Conservation (phyloP, 1,139 yeast genomes). For the Yamadazyma trypodendri region DNA sequence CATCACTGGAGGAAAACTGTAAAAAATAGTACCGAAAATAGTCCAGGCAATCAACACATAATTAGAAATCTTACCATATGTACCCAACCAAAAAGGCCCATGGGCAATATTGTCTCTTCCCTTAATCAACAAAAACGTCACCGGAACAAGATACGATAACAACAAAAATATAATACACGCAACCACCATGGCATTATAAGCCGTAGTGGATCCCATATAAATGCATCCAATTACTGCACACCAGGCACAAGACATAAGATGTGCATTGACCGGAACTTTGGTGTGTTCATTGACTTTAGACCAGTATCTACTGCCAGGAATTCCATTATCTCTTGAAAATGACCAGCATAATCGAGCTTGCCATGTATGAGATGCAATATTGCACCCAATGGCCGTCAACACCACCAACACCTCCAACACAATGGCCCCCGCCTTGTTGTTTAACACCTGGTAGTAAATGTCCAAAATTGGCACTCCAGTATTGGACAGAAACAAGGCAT, state of each 20-base stretch:
- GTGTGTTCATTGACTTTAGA: conserved; percentile 27
- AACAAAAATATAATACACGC: conserved; percentile 39
- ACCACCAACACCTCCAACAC: conserved; percentile 57
- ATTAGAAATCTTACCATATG: conserved; percentile 20
- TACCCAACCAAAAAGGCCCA: conserved; percentile 53
- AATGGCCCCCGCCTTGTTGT: conserved; percentile 56
- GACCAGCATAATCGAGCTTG: conserved; percentile 78
- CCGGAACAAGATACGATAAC: conserved; percentile 36
- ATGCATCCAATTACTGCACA: conserved; percentile 39
- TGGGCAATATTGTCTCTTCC: conserved; percentile 37
- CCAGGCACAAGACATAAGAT: conserved; percentile 35
- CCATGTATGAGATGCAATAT: conserved; percentile 73
- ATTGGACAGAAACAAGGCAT: conserved; percentile 40
- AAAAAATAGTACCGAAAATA: conserved; percentile 39
- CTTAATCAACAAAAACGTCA: conserved; percentile 27
- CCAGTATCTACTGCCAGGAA: conserved; percentile 39
- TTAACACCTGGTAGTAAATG: conserved; percentile 58
- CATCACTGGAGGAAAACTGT: conserved; percentile 44
- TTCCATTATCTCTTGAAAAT: conserved; percentile 63
- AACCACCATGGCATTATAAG: conserved; percentile 40
- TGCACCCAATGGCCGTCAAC: conserved; percentile 67
- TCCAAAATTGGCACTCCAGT: conserved; percentile 66
- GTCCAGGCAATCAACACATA: conserved; percentile 31
- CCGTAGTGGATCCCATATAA: conserved; percentile 43
- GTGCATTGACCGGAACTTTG: conserved; percentile 38